Base-by-base conservation (phyloP, 306 rosid species). In the Vigna unguiculata region DNA sequence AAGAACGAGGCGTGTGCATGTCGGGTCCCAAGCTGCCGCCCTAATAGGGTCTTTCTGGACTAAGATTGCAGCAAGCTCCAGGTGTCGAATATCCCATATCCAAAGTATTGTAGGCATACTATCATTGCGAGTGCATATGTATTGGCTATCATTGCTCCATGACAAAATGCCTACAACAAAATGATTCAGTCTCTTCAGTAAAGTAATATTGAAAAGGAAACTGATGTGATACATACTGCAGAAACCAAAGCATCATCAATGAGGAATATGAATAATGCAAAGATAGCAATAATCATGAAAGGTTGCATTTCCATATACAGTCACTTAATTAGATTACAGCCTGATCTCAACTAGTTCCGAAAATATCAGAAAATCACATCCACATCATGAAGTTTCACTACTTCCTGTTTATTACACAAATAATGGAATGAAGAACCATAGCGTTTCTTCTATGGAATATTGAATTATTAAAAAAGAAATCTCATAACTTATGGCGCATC, bases 91-190 rank as follows among this genome's bases (percentile, higher is more conserved):
- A 86, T 95, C 93, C 98, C 98, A 95, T 80, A 95, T 86, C 98
- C 98, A 95, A 19, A 95, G 90, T 54, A 85, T 80, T 48, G 91
- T 89, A 24, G 97, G 97, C 97, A 92, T 92, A 84, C 97, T 92
- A 47, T 95, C 97, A 2, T 92, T 95, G 14, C 98, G 97, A 43
- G 97, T 89, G 28, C 91, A 95, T 34, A 92, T 89, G 76, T 87
- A 95, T 76, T 95, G 98, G 88, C 98, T 92, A 75, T 95, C 96
- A 7, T 77, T 83, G 89, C 98, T 95, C 98, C 98, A 95, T 21
- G 96, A 86, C 90, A 88, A 58, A 52, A 92, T 83, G 47, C 98
- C 98, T 95, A 84, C 77, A 54, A 83, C 16, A 70, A 57, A 60
- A 62, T 70, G 46, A 17, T 60, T 70, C 75, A 6, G 53, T 46